Evolutionary conservation across 768 basidiomycete genomes (phyloP).

Genomic region (Tephrocybe sp.): DNA sequence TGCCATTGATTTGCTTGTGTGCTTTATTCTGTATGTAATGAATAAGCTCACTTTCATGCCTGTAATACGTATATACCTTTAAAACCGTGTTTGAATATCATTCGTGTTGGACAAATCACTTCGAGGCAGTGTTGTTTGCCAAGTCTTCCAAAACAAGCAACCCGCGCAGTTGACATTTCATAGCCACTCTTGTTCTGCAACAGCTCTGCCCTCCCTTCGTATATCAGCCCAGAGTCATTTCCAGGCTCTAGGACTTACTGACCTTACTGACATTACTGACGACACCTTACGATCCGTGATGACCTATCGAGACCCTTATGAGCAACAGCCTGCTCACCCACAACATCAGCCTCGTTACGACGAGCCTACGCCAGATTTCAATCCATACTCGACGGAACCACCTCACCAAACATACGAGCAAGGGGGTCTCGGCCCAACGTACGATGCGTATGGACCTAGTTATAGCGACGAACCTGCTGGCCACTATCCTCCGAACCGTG

Average conservation of each 20-base stretch:
- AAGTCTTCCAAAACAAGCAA: slow-evolving; percentile 9
- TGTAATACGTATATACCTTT: too few relatives aligned
- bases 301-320: slow-evolving; percentile 59
- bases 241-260: neutral
- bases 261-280: neutral
- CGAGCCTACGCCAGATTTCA: slow-evolving; percentile 34
- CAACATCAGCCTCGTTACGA: slow-evolving; percentile 31
- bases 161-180: slow-evolving; percentile 2
- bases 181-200: neutral
- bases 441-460: slow-evolving; percentile 33
- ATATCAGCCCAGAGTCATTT: neutral
- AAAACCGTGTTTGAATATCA: too few relatives aligned
- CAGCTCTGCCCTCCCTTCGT: neutral
- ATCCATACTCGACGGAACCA: slow-evolving; percentile 42
- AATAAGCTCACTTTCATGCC: neutral
- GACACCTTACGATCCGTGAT: slow-evolving; percentile 29
- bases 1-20: neutral
- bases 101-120: neutral
- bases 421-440: slow-evolving; percentile 30
- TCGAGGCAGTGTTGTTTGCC: slow-evolving; percentile 9
- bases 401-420: slow-evolving; percentile 58
- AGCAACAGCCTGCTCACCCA: slow-evolving; percentile 26
- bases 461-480: slow-evolving; percentile 40
- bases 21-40: slow-evolving; percentile 1
- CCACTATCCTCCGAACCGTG: slow-evolving; percentile 26